Base-by-base conservation (phyloP, 2,329 filamentous ascomycete species). In the Verticillium klebahnii region DNA sequence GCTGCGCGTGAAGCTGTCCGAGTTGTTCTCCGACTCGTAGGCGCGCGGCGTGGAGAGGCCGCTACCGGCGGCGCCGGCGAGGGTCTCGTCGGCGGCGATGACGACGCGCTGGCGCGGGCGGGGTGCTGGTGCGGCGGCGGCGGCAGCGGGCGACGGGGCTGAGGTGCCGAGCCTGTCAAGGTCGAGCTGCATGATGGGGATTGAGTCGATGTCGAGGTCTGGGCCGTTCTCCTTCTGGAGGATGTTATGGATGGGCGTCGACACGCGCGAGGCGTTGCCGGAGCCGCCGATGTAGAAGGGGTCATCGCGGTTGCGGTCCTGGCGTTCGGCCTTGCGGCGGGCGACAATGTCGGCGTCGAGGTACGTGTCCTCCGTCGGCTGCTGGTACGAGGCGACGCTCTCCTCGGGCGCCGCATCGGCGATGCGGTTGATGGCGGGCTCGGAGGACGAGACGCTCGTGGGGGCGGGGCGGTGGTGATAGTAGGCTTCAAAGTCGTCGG, bases 131-230 rank as follows among this genome's bases (percentile, higher is more conserved):
- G 39, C 39, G 15, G 39, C 17, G 39, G 15, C 8, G 8, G 45
- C 45, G 11, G 45, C 68, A 74, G 70, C 64, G 57, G 63, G 68
- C 58, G 71, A 68, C 60, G 58, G 72, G 60, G 57, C 67, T 62
- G 58, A 58, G 14, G 68, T 68, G 45, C 73, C 75, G 9, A 82
- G 73, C 63, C 83, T 84, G 36, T 89, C 88, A 8, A 97, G 83
- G 64, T 96, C 89, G 56, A 99, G 82, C 72, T 96, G 88, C 87
- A 99, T 95, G 69, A 99, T 94, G 2, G 95, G 95, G 69, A 99
- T 99, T 2, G 92, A 86, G 74, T 99, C 95, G 54, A 99, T 89
- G 71, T 99, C 94, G 9, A 98, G 79, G 55, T 91, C 89, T 2
- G 89, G 87, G 2, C 88, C 89, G 70, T 94, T 93, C 62, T 86